A percentile compares a stretch with the other conserved stretches of the same genome.
phyloP scores from a whole-genome alignment of 495 filamentous ascomycete genomes.

The Penicillium chermesinum region DNA sequence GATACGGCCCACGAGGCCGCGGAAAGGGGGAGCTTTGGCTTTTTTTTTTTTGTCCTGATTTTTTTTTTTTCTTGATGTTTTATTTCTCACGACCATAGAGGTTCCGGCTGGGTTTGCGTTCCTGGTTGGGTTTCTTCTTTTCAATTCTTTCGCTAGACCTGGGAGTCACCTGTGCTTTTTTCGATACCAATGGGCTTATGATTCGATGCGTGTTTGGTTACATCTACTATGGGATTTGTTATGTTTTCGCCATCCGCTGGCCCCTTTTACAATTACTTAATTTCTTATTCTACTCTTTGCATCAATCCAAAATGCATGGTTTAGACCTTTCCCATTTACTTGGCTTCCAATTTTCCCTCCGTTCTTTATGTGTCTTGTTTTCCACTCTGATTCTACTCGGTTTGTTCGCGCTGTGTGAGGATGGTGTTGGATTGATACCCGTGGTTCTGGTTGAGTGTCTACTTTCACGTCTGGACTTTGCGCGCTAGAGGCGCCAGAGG shows the following conservation, averaged over 20 bases:
- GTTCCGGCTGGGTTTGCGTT: conserved; percentile 39
- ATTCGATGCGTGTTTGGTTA: conserved; percentile 19
- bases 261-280: conserved; percentile 10
- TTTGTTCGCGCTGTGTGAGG: too few relatives aligned
- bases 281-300: conserved; percentile 16
- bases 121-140: conserved; percentile 24
- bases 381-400: too few relatives aligned
- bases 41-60: conserved; percentile 11
- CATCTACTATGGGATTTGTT: conserved; percentile 10
- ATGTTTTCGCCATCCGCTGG: conserved; percentile 14
- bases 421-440: too few relatives aligned
- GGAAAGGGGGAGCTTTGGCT: conserved; percentile 15
- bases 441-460: too few relatives aligned
- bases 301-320: conserved; percentile 15
- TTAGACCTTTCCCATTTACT: conserved; percentile 10
- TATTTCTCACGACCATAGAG: conserved; percentile 39
- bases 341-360: too few relatives aligned
- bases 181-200: conserved; percentile 32
- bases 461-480: too few relatives aligned
- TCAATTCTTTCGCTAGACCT: conserved; percentile 40
- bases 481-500: too few relatives aligned
- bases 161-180: conserved; percentile 32
- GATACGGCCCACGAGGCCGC: conserved; percentile 21
- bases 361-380: too few relatives aligned
- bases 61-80: conserved; percentile 24